These are phyloP conservation scores for Paramarasmius palmivorus DNA, from an alignment of 1,284 basidiomycete genomes.

Conservation along the genomic window DNA sequence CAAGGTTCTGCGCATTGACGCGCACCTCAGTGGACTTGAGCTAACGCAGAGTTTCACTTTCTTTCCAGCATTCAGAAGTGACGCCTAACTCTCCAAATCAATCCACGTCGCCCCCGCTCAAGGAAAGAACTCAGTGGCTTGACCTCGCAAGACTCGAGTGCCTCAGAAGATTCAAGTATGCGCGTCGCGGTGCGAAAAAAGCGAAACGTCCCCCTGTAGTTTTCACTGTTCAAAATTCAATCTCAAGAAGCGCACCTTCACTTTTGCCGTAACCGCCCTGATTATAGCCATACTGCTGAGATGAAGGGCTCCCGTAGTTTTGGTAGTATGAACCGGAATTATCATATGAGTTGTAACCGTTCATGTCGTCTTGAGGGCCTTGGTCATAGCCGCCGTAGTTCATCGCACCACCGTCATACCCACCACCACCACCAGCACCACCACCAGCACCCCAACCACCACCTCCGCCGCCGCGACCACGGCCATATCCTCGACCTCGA, in stretches of 20 bases:
- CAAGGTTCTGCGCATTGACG: neutral
- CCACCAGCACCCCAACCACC: conserved; percentile 52
- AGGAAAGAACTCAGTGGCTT: conserved; percentile 13
- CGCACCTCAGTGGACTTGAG: neutral
- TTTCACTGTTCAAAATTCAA: conserved; percentile 34
- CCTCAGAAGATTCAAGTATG: conserved; percentile 6
- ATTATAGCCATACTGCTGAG: conserved; percentile 45
- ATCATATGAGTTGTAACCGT: conserved; percentile 66
- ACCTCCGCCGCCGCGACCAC: conserved; percentile 56
- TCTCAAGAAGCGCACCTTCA: conserved; percentile 82
- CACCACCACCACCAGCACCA: conserved; percentile 38
- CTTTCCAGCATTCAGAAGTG: neutral
- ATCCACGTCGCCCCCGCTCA: neutral
- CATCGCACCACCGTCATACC: conserved; percentile 22
- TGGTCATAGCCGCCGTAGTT: conserved; percentile 61
- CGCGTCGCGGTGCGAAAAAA: conserved; percentile 19
- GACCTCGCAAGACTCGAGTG: conserved; percentile 16
- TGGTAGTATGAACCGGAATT: conserved; percentile 65
- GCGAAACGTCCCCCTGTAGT: conserved; percentile 21
- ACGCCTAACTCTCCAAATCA: neutral
- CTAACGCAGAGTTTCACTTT: neutral
- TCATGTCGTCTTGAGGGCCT: conserved; percentile 58
- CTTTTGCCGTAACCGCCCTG: conserved; percentile 61
- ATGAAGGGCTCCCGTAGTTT: conserved; percentile 51
- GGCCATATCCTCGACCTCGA: conserved; percentile 65